Percentiles rank a stretch among this genome's conserved stretches.
Evolutionary conservation across 306 rosid species (phyloP).

Genomic region (Corylus avellana): DNA sequence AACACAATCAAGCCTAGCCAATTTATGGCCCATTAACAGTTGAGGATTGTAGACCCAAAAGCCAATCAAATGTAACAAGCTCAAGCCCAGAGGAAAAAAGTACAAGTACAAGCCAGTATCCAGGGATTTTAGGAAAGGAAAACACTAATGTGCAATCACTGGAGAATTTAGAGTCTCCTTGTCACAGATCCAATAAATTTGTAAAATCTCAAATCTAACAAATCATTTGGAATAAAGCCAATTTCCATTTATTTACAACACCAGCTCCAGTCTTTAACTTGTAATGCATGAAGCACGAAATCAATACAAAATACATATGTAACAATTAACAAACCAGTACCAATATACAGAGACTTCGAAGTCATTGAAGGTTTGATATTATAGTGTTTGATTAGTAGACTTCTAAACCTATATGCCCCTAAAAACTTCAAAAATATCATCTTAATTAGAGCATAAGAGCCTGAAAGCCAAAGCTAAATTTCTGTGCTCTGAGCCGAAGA

Average conservation of each 20-base stretch:
- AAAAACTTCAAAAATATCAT: not conserved
- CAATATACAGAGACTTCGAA: conserved; percentile 32
- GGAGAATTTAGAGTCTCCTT: not conserved
- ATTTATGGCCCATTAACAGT: not conserved
- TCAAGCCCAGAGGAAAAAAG: too few relatives aligned
- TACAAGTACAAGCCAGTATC: not conserved
- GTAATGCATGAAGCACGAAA: not conserved
- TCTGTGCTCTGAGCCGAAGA: not conserved
- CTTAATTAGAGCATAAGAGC: not conserved
- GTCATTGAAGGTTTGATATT: not conserved
- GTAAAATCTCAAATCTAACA: not conserved
- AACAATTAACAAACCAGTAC: not conserved
- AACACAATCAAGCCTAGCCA: not conserved
- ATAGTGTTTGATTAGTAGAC: not conserved
- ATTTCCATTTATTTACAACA: not conserved
- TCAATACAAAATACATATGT: not conserved
- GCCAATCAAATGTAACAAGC: too few relatives aligned
- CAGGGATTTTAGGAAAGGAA: not conserved
- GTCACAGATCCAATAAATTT: not conserved
- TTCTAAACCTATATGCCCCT: not conserved
- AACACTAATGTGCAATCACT: not conserved
- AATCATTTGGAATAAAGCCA: not conserved
- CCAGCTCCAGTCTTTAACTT: not conserved
- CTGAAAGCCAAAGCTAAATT: not conserved
- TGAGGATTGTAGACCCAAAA: not conserved